Base-by-base conservation (phyloP, 371 early-diverging fungal genomes). In the Rhizopus microsporus region DNA sequence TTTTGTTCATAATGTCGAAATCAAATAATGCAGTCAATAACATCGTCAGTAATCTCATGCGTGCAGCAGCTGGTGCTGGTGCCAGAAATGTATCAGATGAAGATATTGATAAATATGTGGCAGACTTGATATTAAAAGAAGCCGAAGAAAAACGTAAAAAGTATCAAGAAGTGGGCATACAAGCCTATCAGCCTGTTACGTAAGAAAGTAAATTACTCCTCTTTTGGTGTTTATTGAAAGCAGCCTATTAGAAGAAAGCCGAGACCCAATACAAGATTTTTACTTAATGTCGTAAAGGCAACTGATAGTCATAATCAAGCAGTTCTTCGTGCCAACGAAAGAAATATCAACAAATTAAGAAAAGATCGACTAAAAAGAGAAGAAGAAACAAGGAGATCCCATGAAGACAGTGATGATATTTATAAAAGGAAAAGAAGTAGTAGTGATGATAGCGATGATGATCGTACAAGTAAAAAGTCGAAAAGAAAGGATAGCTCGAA, bases 221-320 rank as follows among this genome's bases (percentile, higher is more conserved):
- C 39, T 39, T 13, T 39, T 13, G 23, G 23, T 23, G 23, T 23
- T 23, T 23, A 23, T 12, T 13, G 1, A 39, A 15, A 49, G 29
- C 13, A 23, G 23, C 29, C 31, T 32, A 7, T 10, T 43, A 68
- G 56, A 39, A 52, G 51, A 31, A 57, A 62, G 30, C 56, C 57
- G 44, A 55, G 80, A 59, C 81, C 83, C 29, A 88, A 89, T 61
- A 89, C 82, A 51, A 74, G 89, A 35, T 92, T 92, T 56, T 68
- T 92, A 31, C 65, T 85, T 7, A 83, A 80, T 39, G 77, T 92
- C 35, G 83, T 92, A 38, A 81, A 81, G 57, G 81, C 75, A 54
- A 89, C 90, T 0, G 88, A 89, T 62, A 72, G 75, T 46, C 90
- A 90, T 62, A 92, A 92, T 57, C 81, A 90, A 59, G 78, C 84